Base-by-base conservation (phyloP, 345 rosid genomes). In the Arabidopsis arenosa region DNA sequence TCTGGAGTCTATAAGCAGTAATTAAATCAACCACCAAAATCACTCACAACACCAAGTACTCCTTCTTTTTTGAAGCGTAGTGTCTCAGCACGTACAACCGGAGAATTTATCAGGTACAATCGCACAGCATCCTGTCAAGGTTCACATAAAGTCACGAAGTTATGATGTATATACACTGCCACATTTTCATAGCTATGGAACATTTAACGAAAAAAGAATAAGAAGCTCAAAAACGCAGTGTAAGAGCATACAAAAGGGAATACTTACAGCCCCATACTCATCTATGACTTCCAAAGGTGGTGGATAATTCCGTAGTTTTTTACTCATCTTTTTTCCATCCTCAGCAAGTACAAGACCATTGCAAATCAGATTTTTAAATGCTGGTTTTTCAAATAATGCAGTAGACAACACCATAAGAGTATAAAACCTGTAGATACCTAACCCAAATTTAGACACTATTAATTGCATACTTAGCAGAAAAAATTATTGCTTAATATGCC, bases 371-470 rank as follows among this genome's bases (percentile, higher is more conserved):
- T 93, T 89, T 85, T 85, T 85, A 74, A 96, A 96, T 37, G 99
- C 96, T 15, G 99, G 99, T 70, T 87, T 93, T 53, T 90, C 97
- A 73, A 91, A 91, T 77, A 96, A 82, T 75, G 98, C 99, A 76
- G 99, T 96, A 47, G 99, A 89, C 84, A 96, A 81, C 76, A 96
- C 99, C 99, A 93, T 93, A 37, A 96, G 98, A 51, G 99, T 96
- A 80, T 96, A 96, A 81, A 96, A 96, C 97, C 96, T 94, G 86
- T 47, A 49, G 37, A 39, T 13, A 59, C 40, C 63, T 9, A 61
- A 61, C 32, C 44, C 47, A 58, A 43, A 12, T 55, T 23, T 10
- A 44, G 59, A 57, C n/a, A 62, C 13, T n/a, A 14, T 66, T 45
- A n/a, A 9, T 10, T 8, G 37, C 47, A 26, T 44, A 56, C 28